Conservation (phyloP, 805 yeast genomes). For the Saturnispora serradocipensis region DNA sequence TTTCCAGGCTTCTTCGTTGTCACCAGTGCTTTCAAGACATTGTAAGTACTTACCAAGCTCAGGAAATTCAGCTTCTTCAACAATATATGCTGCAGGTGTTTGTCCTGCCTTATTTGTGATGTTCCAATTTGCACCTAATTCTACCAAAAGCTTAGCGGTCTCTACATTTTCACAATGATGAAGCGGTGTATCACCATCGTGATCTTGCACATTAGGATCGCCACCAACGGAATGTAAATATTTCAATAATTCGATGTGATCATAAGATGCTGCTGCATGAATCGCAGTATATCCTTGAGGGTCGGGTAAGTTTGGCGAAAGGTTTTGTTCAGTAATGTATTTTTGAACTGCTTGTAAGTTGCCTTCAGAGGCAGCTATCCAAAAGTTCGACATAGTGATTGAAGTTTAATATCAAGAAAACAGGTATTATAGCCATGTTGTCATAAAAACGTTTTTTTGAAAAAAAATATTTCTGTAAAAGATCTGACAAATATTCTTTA, state of each 20-base stretch:
- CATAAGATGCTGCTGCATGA: conserved; percentile 96
- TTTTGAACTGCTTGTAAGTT: conserved; percentile 49
- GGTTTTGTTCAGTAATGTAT: conserved; percentile 40
- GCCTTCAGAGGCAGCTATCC: conserved; percentile 94
- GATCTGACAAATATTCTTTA: neutral
- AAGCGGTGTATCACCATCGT: conserved; percentile 91
- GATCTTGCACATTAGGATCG: conserved; percentile 71
- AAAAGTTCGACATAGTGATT: conserved; percentile 44
- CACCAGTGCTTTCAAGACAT: conserved; percentile 6
- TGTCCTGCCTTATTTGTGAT: conserved; percentile 63
- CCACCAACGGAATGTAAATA: conserved; percentile 56
- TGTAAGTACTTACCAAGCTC: conserved; percentile 59
- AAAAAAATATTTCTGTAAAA: neutral
- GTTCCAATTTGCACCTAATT: conserved; percentile 56
- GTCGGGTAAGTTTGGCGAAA: conserved; percentile 67
- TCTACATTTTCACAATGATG: conserved; percentile 75
- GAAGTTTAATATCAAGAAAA: neutral
- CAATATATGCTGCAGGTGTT: conserved; percentile 64
- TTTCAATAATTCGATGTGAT: conserved; percentile 58
- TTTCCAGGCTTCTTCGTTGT: neutral
- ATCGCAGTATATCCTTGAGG: conserved; percentile 94
- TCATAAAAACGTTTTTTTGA: neutral
- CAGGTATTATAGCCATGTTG: neutral
- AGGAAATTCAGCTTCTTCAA: conserved; percentile 80
- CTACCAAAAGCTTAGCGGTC: conserved; percentile 57